Evolutionary conservation across 2,329 filamentous ascomycete species (phyloP).

Genomic region (Penicillium crustosum): DNA sequence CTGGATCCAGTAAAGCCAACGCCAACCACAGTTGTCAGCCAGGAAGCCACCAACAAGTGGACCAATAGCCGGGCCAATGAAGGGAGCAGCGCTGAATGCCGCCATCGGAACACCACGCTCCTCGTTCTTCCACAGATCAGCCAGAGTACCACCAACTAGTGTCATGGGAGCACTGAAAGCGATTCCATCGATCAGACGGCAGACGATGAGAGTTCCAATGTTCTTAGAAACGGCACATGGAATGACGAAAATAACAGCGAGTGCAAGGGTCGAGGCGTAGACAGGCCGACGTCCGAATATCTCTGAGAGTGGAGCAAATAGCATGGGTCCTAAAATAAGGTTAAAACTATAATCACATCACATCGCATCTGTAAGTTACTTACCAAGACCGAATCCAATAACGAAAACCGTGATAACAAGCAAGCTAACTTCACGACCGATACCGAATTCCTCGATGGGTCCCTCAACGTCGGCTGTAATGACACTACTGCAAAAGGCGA

Average conservation of each 20-base stretch:
- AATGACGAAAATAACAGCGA: conserved; percentile 77
- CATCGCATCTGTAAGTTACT: conserved; percentile 6
- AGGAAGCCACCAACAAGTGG: conserved; percentile 77
- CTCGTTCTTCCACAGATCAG: conserved; percentile 81
- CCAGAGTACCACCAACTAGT: conserved; percentile 76
- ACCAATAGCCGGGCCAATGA: conserved; percentile 76
- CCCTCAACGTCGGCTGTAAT: conserved; percentile 74
- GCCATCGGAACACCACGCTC: conserved; percentile 86
- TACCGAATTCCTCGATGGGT: conserved; percentile 62
- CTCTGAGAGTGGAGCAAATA: conserved; percentile 76
- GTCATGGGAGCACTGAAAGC: conserved; percentile 86
- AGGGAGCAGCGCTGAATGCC: conserved; percentile 78
- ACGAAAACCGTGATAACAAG: conserved; percentile 75
- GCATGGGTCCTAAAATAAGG: conserved; percentile 61
- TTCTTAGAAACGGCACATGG: conserved; percentile 76
- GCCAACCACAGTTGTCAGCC: conserved; percentile 68
- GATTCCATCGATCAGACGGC: conserved; percentile 75
- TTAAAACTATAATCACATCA: conserved; percentile 14
- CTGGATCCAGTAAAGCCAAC: conserved; percentile 87
- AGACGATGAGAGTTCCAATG: conserved; percentile 72
- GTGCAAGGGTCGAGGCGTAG: conserved; percentile 65
- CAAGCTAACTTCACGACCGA: conserved; percentile 71
- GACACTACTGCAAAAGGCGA: conserved; percentile 69
- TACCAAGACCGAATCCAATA: conserved; percentile 75
- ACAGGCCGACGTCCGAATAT: conserved; percentile 70